These are phyloP conservation scores for Colletotrichum destructivum DNA, from an alignment of 2,329 filamentous ascomycete species.

Conservation along the genomic window DNA sequence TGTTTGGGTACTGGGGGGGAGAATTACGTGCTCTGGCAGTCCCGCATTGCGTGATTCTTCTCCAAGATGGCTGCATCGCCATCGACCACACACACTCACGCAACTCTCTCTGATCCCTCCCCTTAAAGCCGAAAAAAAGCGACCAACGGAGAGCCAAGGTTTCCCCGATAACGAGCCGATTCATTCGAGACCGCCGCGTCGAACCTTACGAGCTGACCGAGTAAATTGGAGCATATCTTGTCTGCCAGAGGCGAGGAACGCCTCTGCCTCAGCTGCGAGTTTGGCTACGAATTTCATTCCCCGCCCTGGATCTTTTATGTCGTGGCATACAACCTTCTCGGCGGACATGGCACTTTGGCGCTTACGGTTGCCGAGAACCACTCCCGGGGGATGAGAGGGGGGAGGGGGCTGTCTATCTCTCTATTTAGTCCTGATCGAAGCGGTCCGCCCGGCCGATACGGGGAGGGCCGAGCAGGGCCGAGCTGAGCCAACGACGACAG, in stretches of 20 bases:
- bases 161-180: conserved; percentile 19
- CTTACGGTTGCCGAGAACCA: conserved; percentile 12
- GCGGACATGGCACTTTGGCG: neutral
- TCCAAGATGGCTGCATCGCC: conserved; percentile 42
- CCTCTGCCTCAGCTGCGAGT: neutral
- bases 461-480: neutral
- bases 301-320: neutral
- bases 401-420: neutral
- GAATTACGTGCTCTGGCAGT: conserved; percentile 41
- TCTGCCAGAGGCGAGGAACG: neutral
- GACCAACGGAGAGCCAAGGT: conserved; percentile 18
- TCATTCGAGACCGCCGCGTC: neutral
- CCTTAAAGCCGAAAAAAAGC: neutral
- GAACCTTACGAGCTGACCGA: neutral
- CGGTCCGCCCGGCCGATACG: conserved; percentile 17
- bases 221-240: neutral
- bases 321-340: neutral
- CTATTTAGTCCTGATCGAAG: neutral
- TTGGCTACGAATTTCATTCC: too few relatives aligned
- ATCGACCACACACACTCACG: conserved; percentile 21
- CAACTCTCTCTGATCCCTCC: neutral
- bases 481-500: conserved; percentile 1
- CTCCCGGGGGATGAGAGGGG: neutral
- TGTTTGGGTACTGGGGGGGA: conserved; percentile 15
- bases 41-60: conserved; percentile 43